Evolutionary conservation across 495 filamentous ascomycete species (phyloP), one percentile per base, ranked within the genome.

Genomic region (Amniculicola lignicola): DNA sequence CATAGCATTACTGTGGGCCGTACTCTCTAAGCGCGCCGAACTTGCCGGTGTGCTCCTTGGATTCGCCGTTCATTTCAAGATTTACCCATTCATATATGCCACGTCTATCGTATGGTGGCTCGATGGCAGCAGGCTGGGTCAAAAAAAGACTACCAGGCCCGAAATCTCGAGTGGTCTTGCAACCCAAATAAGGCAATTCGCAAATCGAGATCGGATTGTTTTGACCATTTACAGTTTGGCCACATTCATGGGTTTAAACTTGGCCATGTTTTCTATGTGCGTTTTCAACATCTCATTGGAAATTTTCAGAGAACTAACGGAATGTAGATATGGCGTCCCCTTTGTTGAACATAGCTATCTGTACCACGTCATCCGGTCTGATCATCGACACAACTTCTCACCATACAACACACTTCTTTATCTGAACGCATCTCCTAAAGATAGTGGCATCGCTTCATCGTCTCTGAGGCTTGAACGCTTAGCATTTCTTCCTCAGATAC

Each of bases 341-440:
- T 98, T 96, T 74, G 63, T 97, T 2, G 77, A 86, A 27, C 88
- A 98, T 61, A 97, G 90, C 36, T 98, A 86, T 70, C 75, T 93
- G 47, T 88, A 98, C 74, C 93, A 98, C 65, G 72, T 97, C 33
- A 90, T 85, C 1, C 88, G 93, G 38, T 85, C 94, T 69, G 93
- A 98, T 72, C 93, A 98, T 72, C 86, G 93, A 3, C 93, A 98
- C 71, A 98, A 98, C 70, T 98, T 98, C 75, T 94, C 88, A 15
- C 89, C 90, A 0, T 98, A 97, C 74, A 95, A 95, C 72, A 90
- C 82, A 0, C 78, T 95, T 18, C 81, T 98, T 1, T 94, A 98
- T 67, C 80, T 95, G 28, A 80, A 84, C 39, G 88, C 92, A 0
- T 79, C 87, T 0, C 71, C 75, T 1, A 68, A 68, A 1, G 71